Evolutionary conservation across 192 early-diverging fungal species (phyloP).

Genomic region (Kappamyces sp.): DNA sequence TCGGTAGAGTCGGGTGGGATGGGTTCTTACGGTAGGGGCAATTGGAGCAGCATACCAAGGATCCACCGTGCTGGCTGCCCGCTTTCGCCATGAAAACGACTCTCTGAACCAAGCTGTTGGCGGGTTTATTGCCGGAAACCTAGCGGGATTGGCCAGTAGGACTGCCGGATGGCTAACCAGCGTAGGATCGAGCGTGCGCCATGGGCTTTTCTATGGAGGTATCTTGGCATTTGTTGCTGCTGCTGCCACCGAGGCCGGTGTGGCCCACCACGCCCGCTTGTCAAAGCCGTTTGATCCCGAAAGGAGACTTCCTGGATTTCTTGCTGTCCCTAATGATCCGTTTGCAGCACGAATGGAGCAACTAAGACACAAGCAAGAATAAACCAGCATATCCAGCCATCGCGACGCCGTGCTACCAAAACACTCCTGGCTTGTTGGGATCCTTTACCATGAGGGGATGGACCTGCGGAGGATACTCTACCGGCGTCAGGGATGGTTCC

Average conservation of each 20-base stretch:
- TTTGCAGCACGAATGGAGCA: constrained; percentile 11
- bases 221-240: neutral
- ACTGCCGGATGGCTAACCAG: neutral
- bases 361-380: neutral
- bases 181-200: no score
- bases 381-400: no score
- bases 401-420: no score
- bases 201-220: neutral
- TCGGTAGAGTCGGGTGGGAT: no score
- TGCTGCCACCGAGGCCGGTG: neutral
- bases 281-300: neutral
- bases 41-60: constrained; percentile 6
- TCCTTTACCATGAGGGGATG: no score
- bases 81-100: neutral
- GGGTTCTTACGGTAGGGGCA: neutral
- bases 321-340: constrained; percentile 5
- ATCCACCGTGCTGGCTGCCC: constrained; percentile 2
- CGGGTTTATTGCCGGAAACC: neutral
- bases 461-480: no score
- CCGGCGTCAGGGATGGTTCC: no score
- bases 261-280: neutral
- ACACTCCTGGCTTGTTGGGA: no score
- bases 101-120: constrained; percentile 1
- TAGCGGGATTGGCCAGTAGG: constrained; percentile 6
- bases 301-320: constrained; percentile 3